phyloP scores from a whole-genome alignment of 345 rosid species.

The Trapa incisa region DNA sequence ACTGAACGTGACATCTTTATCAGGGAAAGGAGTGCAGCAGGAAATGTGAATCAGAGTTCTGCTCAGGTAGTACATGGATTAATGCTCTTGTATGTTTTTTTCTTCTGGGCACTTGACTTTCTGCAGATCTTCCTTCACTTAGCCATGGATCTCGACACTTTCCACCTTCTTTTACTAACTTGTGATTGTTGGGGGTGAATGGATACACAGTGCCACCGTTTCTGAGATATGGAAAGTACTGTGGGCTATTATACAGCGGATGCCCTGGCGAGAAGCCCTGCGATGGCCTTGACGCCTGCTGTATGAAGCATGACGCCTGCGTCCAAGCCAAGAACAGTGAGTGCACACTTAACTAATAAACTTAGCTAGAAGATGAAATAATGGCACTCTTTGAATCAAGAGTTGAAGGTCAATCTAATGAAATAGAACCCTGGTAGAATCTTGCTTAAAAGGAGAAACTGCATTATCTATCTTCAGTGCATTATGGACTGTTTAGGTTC shows the following conservation, averaged over 20 bases:
- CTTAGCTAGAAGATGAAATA: too few species aligned
- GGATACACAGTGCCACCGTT: slow-evolving; percentile 60
- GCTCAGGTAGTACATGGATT: slow-evolving; percentile 35
- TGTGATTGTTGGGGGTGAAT: not conserved
- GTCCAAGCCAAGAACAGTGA: slow-evolving; percentile 68
- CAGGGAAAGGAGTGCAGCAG: slow-evolving; percentile 76
- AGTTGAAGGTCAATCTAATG: too few species aligned
- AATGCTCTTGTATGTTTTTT: too few species aligned
- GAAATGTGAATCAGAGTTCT: slow-evolving; percentile 77
- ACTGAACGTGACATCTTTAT: not conserved
- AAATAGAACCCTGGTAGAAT: too few species aligned
- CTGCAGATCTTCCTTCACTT: not conserved
- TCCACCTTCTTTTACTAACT: not conserved
- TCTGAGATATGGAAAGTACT: slow-evolving; percentile 83
- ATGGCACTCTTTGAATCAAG: too few species aligned
- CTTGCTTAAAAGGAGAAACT: too few species aligned
- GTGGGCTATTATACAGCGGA: slow-evolving; percentile 77
- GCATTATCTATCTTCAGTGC: not conserved
- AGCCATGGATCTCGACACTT: not conserved
- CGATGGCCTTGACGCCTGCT: slow-evolving; percentile 85
- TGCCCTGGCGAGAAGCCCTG: slow-evolving; percentile 91
- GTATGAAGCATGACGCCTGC: slow-evolving; percentile 91
- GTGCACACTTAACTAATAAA: slow-evolving; percentile 1
- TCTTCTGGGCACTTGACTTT: not conserved
- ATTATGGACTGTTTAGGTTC: not conserved